These are phyloP conservation scores for Beta corolliflora DNA, from an alignment of 179 eudicot genomes.

Conservation along the genomic window DNA sequence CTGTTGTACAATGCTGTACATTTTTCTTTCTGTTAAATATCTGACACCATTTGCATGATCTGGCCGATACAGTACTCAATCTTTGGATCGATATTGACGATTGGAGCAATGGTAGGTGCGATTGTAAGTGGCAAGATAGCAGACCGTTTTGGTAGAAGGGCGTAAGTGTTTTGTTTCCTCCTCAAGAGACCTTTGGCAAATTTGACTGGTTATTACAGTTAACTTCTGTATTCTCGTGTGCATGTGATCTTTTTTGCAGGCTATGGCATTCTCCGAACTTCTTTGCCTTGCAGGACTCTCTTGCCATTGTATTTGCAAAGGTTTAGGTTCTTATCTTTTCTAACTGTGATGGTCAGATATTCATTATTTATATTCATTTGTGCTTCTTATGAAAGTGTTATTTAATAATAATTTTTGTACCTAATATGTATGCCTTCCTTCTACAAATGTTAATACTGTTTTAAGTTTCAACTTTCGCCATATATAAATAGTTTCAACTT, in stretches of 20 bases:
- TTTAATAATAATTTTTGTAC: no score
- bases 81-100: constrained; percentile 65
- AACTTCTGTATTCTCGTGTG: neutral
- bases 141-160: constrained; percentile 62
- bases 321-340: constrained; percentile 26
- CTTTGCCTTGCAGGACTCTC: constrained; percentile 60
- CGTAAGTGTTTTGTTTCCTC: no score
- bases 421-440: no score
- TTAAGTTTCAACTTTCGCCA: neutral
- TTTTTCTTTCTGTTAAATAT: neutral
- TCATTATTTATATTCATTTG: neutral
- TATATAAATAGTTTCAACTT: neutral
- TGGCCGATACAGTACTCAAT: constrained; percentile 57
- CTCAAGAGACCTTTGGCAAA: neutral
- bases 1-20: no score
- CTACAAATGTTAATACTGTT: neutral
- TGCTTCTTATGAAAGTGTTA: neutral
- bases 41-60: neutral
- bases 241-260: constrained; percentile 35
- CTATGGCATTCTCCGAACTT: constrained; percentile 71
- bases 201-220: neutral
- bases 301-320: constrained; percentile 58
- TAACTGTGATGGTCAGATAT: neutral
- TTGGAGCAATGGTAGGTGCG: constrained; percentile 88
- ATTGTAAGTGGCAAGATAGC: constrained; percentile 66